A percentile compares a stretch with the other conserved stretches of the same genome.
Evolutionary conservation across 2,329 filamentous ascomycete genomes (phyloP).

Genomic region (Penicillium vulpinum): DNA sequence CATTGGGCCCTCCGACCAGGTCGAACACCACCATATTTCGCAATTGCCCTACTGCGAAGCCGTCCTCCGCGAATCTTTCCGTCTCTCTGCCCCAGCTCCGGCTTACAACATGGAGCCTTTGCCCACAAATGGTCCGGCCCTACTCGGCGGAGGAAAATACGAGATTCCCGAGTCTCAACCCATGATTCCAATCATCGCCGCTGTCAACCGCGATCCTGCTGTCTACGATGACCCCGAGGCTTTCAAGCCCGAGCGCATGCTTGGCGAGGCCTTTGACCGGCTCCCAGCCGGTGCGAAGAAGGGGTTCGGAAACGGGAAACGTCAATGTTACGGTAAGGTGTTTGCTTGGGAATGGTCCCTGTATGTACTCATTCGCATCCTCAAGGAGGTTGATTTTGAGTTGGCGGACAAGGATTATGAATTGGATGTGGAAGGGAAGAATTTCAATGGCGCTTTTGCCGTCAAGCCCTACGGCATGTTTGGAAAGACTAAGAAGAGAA

Average conservation of each 20-base stretch:
- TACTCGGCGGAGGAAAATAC: slow-evolving; percentile 63
- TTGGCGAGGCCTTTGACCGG: slow-evolving; percentile 66
- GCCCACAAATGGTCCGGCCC: slow-evolving; percentile 49
- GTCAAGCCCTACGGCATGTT: slow-evolving; percentile 14
- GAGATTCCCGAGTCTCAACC: slow-evolving; percentile 55
- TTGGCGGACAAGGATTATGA: slow-evolving; percentile 56
- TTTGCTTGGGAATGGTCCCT: slow-evolving; percentile 75
- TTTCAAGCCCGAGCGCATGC: slow-evolving; percentile 71
- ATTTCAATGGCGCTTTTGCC: slow-evolving; percentile 46
- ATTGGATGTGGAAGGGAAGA: slow-evolving; percentile 19
- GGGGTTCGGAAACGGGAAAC: slow-evolving; percentile 70
- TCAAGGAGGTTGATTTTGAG: slow-evolving; percentile 70
- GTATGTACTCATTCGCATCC: slow-evolving; percentile 60
- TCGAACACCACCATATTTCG: slow-evolving; percentile 13
- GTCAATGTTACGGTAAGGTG: slow-evolving; percentile 68
- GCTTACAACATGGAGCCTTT: slow-evolving; percentile 55
- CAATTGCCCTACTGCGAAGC: slow-evolving; percentile 63
- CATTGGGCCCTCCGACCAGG: slow-evolving; percentile 19
- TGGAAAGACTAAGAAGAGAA: background rate
- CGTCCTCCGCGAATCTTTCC: slow-evolving; percentile 63
- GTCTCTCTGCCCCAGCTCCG: slow-evolving; percentile 61
- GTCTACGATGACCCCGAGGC: slow-evolving; percentile 65
- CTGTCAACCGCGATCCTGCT: slow-evolving; percentile 62
- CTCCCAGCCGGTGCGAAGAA: slow-evolving; percentile 66
- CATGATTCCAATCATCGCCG: slow-evolving; percentile 55